Evolutionary conservation across 148 eudicot species (phyloP).

Genomic region (Camellia granthamiana): DNA sequence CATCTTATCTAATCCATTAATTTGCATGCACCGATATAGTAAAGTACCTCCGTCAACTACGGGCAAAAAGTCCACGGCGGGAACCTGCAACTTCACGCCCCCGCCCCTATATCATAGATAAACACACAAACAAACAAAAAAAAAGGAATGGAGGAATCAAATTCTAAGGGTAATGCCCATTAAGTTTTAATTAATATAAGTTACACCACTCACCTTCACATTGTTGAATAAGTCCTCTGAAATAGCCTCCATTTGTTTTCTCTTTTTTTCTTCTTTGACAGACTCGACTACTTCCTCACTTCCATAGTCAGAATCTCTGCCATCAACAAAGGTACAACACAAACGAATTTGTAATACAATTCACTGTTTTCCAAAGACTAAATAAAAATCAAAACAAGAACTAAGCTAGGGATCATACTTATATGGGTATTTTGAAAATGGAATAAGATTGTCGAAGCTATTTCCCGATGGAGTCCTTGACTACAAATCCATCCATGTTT

Average conservation of each 20-base stretch:
- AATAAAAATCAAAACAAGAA: not conserved
- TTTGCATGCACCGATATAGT: not conserved
- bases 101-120: slow-evolving; percentile 42
- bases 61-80: slow-evolving; percentile 50
- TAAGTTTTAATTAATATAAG: not conserved
- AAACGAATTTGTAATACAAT: not conserved
- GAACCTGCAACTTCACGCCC: slow-evolving; percentile 59
- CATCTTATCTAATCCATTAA: slow-evolving; percentile 3
- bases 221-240: slow-evolving; percentile 87
- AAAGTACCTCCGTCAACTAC: slow-evolving; percentile 35
- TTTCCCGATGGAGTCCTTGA: slow-evolving; percentile 60
- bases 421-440: slow-evolving; percentile 76
- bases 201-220: slow-evolving; percentile 51
- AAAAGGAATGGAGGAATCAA: not conserved
- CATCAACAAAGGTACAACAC: slow-evolving; percentile 9
- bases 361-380: not conserved
- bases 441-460: slow-evolving; percentile 73
- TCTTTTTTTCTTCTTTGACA: slow-evolving; percentile 77
- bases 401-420: slow-evolving; percentile 41
- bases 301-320: slow-evolving; percentile 70
- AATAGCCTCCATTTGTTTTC: slow-evolving; percentile 87
- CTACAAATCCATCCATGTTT: slow-evolving; percentile 37
- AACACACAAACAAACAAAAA: not conserved
- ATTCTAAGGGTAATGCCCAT: slow-evolving; percentile 1
- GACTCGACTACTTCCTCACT: slow-evolving; percentile 61